These are phyloP conservation scores for Dittrichia graveolens DNA, from an alignment of 129 eudicot genomes.

Conservation along the genomic window DNA sequence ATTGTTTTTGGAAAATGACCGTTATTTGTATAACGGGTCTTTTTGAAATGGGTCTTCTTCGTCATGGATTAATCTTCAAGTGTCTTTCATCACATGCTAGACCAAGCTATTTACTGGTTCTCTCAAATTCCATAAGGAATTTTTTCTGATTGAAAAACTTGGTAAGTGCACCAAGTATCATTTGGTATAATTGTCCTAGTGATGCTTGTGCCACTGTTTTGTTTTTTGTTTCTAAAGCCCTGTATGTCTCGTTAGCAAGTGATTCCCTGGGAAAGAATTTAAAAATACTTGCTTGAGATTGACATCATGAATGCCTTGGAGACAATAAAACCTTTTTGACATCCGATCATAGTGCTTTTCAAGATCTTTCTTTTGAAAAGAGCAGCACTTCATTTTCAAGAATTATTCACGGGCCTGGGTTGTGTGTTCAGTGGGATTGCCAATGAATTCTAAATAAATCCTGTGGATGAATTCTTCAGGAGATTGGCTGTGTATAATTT, in stretches of 20 bases:
- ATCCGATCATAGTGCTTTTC: background rate
- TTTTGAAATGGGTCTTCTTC: background rate
- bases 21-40: no score
- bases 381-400: background rate
- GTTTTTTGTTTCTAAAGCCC: background rate
- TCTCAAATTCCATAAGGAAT: background rate
- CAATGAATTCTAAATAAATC: background rate
- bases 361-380: background rate
- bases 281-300: constrained; percentile 2
- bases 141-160: background rate
- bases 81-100: background rate
- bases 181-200: background rate
- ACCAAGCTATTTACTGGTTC: background rate
- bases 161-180: background rate
- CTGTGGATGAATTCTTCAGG: no score
- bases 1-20: no score
- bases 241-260: background rate
- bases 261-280: constrained; percentile 2
- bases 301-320: background rate
- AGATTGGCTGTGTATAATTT: no score
- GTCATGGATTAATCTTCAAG: background rate
- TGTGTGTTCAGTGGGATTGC: background rate
- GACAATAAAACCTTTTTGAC: background rate
- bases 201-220: background rate
- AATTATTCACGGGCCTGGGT: background rate